These are phyloP conservation scores for Colletotrichum musae DNA, from an alignment of 2,329 filamentous ascomycete genomes.

Conservation along the genomic window DNA sequence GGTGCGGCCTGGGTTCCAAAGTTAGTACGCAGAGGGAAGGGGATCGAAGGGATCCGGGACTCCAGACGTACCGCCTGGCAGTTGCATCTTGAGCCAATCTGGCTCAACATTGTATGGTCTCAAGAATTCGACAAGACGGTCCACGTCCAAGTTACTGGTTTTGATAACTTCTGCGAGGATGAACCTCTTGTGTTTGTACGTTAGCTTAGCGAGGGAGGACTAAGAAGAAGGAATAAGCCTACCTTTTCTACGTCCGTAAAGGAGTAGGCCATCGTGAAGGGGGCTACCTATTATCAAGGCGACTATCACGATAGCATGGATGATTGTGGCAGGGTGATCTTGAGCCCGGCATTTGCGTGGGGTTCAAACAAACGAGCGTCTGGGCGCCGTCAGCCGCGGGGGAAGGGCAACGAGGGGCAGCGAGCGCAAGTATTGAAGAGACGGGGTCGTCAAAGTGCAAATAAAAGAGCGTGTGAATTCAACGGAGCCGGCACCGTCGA, in stretches of 20 bases:
- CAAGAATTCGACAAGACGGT: slow-evolving; percentile 63
- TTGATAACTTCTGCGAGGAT: slow-evolving; percentile 72
- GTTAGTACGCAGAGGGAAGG: slow-evolving; percentile 22
- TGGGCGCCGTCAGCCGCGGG: slow-evolving; percentile 21
- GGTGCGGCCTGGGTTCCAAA: slow-evolving; percentile 57
- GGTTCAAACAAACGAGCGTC: slow-evolving; percentile 25
- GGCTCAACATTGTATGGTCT: slow-evolving; percentile 53
- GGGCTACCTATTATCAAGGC: background rate
- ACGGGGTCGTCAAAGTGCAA: slow-evolving; percentile 13
- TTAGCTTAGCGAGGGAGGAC: slow-evolving; percentile 19
- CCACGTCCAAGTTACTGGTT: slow-evolving; percentile 64
- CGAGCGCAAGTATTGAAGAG: slow-evolving; percentile 23
- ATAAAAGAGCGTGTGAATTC: slow-evolving; percentile 15
- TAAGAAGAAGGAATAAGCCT: slow-evolving; percentile 42
- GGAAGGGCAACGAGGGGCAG: slow-evolving; percentile 3
- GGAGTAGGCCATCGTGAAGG: slow-evolving; percentile 43
- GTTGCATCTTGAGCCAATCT: slow-evolving; percentile 64
- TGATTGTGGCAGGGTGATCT: slow-evolving; percentile 1
- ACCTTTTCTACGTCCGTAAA: slow-evolving; percentile 70
- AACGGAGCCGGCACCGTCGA: slow-evolving; percentile 30
- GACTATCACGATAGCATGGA: slow-evolving; percentile 21
- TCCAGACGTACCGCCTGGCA: slow-evolving; percentile 61
- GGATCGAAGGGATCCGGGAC: too few species aligned
- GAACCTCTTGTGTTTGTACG: slow-evolving; percentile 64
- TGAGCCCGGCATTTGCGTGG: slow-evolving; percentile 40